Base-by-base conservation (phyloP, 106 monocot genomes). In the Dendrobium chrysotoxum region DNA sequence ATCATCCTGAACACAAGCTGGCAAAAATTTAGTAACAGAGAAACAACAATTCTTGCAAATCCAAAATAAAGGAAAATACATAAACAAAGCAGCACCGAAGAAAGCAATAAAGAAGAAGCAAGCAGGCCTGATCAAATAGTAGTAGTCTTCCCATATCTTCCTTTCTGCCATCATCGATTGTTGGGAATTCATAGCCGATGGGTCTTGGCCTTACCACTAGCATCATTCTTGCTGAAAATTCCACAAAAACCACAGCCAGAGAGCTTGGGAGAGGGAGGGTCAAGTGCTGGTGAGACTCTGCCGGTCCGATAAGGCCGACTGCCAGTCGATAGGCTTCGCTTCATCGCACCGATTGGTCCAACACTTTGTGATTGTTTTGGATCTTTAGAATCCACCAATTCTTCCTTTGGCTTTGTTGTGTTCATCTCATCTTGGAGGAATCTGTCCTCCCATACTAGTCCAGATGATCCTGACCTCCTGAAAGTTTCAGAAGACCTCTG, bases 391-490 rank as follows among this genome's bases (percentile, higher is more conserved):
- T 70, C 70, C 28, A 4, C 28, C 28, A 7, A 28, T 71, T 71
- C 71, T 35, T 38, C 31, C 28, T 71, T 71, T 4, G 38, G 71
- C 4, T 71, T 17, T 16, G 28, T 31, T 71, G 28, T 39, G 38
- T 31, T 71, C 71, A 71, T 35, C 38, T 80, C 53, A 41, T 50
- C 74, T 26, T 39, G 23, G 39, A 75, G 54, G 72, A 85, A 86
- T 65, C 83, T 85, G 46, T 89, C 89, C 42, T 90, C 84, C 90
- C 90, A 90, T 17, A 90, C 85, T 76, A 90, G 57, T 21, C 90
- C 90, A 7, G 90, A 90, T 39, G 90, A 90, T 26, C 90, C 90
- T 17, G 83, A 87, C 45, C 90, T 87, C 76, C 90, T 87, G 83
- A 90, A 90, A 0, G 90, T 87, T 64, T 81, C 83, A 7, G 41